These are phyloP conservation scores for Pythium phragmitis DNA, from an alignment of 352 stramenopile species.

Conservation along the genomic window DNA sequence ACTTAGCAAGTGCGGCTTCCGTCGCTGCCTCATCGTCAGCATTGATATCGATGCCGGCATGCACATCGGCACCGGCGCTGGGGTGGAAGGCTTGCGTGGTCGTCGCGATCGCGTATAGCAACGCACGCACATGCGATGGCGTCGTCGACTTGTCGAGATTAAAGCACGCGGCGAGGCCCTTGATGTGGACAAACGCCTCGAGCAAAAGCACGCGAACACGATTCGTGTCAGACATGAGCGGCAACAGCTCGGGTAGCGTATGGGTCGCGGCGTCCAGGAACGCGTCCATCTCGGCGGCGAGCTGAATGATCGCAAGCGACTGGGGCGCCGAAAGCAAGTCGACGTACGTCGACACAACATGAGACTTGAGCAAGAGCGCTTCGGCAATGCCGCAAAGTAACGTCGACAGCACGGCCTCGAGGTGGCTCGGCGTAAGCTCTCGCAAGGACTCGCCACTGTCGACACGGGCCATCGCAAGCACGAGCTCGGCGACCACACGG, in stretches of 20 bases:
- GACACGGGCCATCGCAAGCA: slow-evolving; percentile 37
- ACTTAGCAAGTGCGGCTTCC: slow-evolving; percentile 58
- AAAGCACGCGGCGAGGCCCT: slow-evolving; percentile 61
- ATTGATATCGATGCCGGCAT: slow-evolving; percentile 63
- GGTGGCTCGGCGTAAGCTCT: slow-evolving; percentile 52
- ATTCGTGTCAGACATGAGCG: slow-evolving; percentile 41
- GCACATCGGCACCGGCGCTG: slow-evolving; percentile 11
- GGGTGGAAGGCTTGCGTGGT: slow-evolving; percentile 43
- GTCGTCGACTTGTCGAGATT: slow-evolving; percentile 49
- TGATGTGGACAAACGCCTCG: slow-evolving; percentile 58
- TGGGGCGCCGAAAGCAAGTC: slow-evolving; percentile 31
- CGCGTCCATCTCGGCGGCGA: slow-evolving; percentile 50
- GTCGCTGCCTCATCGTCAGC: slow-evolving; percentile 74
- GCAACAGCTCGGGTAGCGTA: slow-evolving; percentile 42
- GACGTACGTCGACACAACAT: slow-evolving; percentile 60
- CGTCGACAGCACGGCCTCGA: slow-evolving; percentile 63
- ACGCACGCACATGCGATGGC: slow-evolving; percentile 41
- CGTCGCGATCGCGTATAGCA: slow-evolving; percentile 64
- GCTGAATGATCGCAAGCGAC: slow-evolving; percentile 54
- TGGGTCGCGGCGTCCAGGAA: slow-evolving; percentile 39
- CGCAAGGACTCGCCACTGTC: slow-evolving; percentile 39
- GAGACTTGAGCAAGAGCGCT: slow-evolving; percentile 48
- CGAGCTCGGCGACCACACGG: slow-evolving; percentile 44
- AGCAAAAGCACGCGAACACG: slow-evolving; percentile 54
- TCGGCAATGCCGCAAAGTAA: slow-evolving; percentile 58